Percentiles rank a stretch among this genome's conserved stretches.
Conservation (phyloP, 352 stramenopile species). For the Phytophthora palmivora region DNA sequence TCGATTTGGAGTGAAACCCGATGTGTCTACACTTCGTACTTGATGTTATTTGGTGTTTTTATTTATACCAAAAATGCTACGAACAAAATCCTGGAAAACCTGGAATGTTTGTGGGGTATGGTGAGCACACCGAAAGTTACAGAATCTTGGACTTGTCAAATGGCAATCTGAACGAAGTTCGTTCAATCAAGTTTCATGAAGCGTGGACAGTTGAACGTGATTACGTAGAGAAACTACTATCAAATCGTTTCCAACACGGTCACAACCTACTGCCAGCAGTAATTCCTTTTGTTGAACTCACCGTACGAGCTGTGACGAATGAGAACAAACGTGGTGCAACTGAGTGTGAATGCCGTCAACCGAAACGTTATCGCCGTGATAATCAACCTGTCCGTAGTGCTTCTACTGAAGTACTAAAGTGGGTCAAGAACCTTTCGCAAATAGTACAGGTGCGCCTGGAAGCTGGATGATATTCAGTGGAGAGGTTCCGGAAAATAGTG, state of each 20-base stretch:
- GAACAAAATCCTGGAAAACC: slow-evolving; percentile 9
- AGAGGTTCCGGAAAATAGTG: too few relatives aligned
- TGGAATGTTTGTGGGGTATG: background rate
- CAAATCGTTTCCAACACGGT: background rate
- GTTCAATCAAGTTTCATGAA: background rate
- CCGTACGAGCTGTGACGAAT: too few relatives aligned
- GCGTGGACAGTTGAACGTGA: background rate
- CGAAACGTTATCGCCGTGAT: too few relatives aligned
- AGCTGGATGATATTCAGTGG: too few relatives aligned
- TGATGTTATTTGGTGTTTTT: background rate
- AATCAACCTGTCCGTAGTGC: too few relatives aligned
- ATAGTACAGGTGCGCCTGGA: too few relatives aligned
- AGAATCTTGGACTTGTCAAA: background rate
- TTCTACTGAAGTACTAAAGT: too few relatives aligned
- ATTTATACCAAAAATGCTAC: slow-evolving; percentile 1
- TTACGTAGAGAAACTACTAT: background rate
- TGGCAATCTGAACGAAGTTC: slow-evolving; percentile 6
- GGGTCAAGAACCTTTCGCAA: too few relatives aligned
- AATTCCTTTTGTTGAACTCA: too few relatives aligned
- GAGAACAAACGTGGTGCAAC: too few relatives aligned
- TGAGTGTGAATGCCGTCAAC: too few relatives aligned
- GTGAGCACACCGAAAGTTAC: slow-evolving; percentile 7
- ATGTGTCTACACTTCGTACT: background rate
- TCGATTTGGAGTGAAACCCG: background rate
- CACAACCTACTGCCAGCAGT: too few relatives aligned